Evolutionary conservation across 108 stramenopile species (phyloP), one percentile per base, ranked within the genome.

Genomic region (Pseudonitzschia pungens): DNA sequence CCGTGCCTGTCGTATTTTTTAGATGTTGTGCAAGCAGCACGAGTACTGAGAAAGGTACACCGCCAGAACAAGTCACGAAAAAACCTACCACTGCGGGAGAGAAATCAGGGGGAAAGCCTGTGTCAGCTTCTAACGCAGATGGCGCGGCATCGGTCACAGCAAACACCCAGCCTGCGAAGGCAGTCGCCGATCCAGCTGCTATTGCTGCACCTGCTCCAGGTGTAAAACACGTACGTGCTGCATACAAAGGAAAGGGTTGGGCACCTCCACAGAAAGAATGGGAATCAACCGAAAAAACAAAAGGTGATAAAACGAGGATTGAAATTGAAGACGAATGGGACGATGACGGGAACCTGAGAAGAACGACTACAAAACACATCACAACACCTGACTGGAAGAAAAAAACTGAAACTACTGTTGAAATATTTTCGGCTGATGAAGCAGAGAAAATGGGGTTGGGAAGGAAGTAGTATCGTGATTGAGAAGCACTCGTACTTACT

Each of bases 281-380:
- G 78, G 78, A 79, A 29, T 43, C 72, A 22, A 43, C 26, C 18
- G 54, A 52, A 32, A 70, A 68, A 44, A 44, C 28, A 36, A 65
- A 63, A 24, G 44, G 40, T 48, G 78, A 74, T 56, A 41, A 79
- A 36, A 74, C 73, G 7, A 64, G 63, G 22, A 53, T 74, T 50
- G 78, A 79, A 65, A 55, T 79, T 50, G 63, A 73, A 59, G 78
- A 79, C 20, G 78, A 79, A 63, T 79, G 78, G 78, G 78, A 79
- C 36, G 78, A 73, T 0, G 68, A 79, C 15, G 78, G 78, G 44
- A 79, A 79, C 52, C 57, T 79, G 9, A 51, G 29, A 20, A 60
- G 78, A 54, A 79, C 78, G 6, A 79, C 73, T 33, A 79, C 68
- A 22, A 74, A 73, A 33, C 55, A 79, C 18, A 79, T 60, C 7